Conservation (phyloP, 2,329 filamentous ascomycete species). For the Beauveria pseudobassiana region DNA sequence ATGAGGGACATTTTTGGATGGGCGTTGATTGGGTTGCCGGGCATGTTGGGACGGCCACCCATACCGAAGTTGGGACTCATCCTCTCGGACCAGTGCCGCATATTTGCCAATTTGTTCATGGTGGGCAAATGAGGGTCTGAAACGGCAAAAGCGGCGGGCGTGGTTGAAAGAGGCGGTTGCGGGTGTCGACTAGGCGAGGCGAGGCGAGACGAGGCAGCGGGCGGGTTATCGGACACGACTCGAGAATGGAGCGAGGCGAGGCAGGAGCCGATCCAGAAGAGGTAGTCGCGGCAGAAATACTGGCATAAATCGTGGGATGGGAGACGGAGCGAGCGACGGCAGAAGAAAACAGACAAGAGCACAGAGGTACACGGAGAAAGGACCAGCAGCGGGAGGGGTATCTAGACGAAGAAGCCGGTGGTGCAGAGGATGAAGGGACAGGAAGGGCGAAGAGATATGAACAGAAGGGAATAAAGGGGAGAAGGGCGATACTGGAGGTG, state of each 20-base stretch:
- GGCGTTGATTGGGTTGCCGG: constrained; percentile 46
- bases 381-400: constrained; percentile 5
- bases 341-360: not conserved
- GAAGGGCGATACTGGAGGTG: constrained; percentile 15
- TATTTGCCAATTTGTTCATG: constrained; percentile 66
- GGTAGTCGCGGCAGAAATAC: not conserved
- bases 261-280: not conserved
- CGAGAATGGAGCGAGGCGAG: not conserved
- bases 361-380: not conserved
- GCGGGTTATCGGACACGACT: not conserved
- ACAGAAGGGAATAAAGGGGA: constrained; percentile 14
- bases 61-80: constrained; percentile 63
- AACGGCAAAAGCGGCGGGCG: not conserved
- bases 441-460: constrained; percentile 16
- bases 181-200: not conserved
- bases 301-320: not conserved
- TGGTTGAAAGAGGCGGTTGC: not conserved
- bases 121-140: constrained; percentile 24
- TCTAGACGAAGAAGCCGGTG: constrained; percentile 6
- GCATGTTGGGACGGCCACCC: constrained; percentile 47
- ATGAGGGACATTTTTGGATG: constrained; percentile 46
- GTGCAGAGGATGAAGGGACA: constrained; percentile 15
- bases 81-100: constrained; percentile 65
- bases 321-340: constrained; percentile 5
- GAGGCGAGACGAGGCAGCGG: not conserved